Evolutionary conservation across 179 eudicot genomes (phyloP).

Genomic region (Vitellaria paradoxa): DNA sequence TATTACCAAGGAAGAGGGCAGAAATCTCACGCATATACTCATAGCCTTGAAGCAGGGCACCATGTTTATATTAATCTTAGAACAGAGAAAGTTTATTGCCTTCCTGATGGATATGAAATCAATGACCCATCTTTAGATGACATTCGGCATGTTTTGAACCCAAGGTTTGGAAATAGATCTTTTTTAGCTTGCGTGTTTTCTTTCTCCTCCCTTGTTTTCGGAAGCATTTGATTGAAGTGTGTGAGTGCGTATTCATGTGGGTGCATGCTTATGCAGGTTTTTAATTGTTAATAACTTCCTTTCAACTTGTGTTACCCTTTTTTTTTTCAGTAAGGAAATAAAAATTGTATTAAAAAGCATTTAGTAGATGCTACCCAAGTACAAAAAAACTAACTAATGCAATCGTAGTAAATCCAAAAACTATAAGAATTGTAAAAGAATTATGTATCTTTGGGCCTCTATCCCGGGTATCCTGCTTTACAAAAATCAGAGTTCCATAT

Average conservation of each 20-base stretch:
- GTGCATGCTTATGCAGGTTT: background rate
- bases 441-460: too few relatives aligned
- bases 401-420: too few relatives aligned
- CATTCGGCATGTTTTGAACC: conserved; percentile 87
- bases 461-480: too few relatives aligned
- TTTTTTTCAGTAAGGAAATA: too few relatives aligned
- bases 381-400: too few relatives aligned
- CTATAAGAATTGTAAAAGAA: too few relatives aligned
- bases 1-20: conserved; percentile 92
- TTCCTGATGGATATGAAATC: conserved; percentile 96
- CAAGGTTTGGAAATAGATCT: conserved; percentile 49
- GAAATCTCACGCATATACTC: conserved; percentile 92
- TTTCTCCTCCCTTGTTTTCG: background rate
- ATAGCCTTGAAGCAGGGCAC: conserved; percentile 94
- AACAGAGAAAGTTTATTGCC: conserved; percentile 91
- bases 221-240: background rate
- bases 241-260: background rate
- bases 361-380: too few relatives aligned
- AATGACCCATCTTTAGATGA: conserved; percentile 89
- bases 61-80: conserved; percentile 88
- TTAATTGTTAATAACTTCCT: background rate
- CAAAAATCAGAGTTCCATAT: too few relatives aligned
- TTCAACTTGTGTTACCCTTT: background rate
- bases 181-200: background rate
- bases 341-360: too few relatives aligned